These are phyloP conservation scores for Telopea speciosissima DNA, from an alignment of 177 flowering plant genomes.

Conservation along the genomic window DNA sequence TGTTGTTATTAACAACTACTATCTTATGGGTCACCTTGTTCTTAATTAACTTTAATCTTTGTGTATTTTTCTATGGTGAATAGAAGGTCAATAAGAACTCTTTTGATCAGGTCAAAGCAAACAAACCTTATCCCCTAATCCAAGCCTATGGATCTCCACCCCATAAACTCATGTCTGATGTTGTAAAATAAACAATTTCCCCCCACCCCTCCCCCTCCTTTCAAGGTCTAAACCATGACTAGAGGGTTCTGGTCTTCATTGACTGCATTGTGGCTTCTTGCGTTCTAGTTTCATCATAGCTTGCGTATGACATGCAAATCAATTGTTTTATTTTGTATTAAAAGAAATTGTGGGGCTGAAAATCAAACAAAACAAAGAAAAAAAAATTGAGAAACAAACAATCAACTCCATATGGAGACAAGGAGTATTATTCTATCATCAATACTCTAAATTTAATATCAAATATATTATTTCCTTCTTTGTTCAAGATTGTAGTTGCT, in stretches of 20 bases:
- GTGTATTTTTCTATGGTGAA: not conserved
- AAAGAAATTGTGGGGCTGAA: not conserved
- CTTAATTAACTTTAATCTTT: not conserved
- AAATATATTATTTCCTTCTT: too few relatives aligned
- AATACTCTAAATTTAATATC: too few relatives aligned
- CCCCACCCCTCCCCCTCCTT: too few relatives aligned
- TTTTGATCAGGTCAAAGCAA: not conserved
- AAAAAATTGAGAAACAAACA: not conserved
- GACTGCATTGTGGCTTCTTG: not conserved
- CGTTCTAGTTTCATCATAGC: not conserved
- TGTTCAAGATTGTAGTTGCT: too few relatives aligned
- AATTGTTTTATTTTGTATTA: not conserved
- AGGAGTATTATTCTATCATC: too few relatives aligned
- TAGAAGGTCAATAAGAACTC: not conserved
- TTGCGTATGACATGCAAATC: not conserved
- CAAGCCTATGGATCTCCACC: too few relatives aligned
- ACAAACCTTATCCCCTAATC: too few relatives aligned
- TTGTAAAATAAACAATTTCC: too few relatives aligned
- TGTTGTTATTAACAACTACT: not conserved
- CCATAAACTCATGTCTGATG: too few relatives aligned
- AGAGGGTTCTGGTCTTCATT: not conserved
- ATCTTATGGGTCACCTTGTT: not conserved
- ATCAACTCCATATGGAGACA: too few relatives aligned
- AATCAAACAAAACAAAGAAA: not conserved
- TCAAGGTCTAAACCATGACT: too few relatives aligned